Evolutionary conservation across 2,329 filamentous ascomycete genomes (phyloP).

Genomic region (Fusarium concolor): DNA sequence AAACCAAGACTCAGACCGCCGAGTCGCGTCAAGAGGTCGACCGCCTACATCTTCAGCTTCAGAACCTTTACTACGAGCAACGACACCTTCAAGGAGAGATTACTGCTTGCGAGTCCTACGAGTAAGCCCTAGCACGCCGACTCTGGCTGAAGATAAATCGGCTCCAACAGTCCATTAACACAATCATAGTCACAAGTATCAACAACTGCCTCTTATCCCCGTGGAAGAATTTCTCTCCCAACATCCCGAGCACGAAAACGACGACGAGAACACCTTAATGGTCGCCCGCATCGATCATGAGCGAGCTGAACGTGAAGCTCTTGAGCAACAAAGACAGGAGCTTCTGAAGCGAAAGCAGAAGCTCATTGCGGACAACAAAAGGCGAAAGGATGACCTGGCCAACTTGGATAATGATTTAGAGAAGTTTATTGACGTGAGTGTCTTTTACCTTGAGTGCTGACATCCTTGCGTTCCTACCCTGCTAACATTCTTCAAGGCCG

Average conservation of each 20-base stretch:
- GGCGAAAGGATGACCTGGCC: conserved; percentile 90
- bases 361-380: conserved; percentile 81
- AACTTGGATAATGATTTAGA: conserved; percentile 93
- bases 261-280: conserved; percentile 85
- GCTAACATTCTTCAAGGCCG: conserved; percentile 66
- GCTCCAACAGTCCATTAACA: conserved; percentile 14
- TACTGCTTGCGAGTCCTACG: conserved; percentile 87
- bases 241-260: conserved; percentile 79
- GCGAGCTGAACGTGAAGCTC: conserved; percentile 80
- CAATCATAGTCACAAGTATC: conserved; percentile 83
- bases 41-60: conserved; percentile 87
- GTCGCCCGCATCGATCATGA: conserved; percentile 92
- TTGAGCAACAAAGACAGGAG: conserved; percentile 86
- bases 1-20: conserved; percentile 87
- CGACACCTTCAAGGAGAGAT: conserved; percentile 92
- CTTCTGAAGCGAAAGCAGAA: conserved; percentile 75
- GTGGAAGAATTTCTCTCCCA: conserved; percentile 82
- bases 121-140: conserved; percentile 67
- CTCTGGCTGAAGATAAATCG: neutral
- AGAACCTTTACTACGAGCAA: conserved; percentile 98
- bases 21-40: conserved; percentile 93
- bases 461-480: neutral
- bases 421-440: conserved; percentile 86
- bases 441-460: neutral
- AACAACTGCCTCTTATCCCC: conserved; percentile 84